Base-by-base conservation (phyloP, 2,329 filamentous ascomycete species). In the Ceratocystiopsis sp. region DNA sequence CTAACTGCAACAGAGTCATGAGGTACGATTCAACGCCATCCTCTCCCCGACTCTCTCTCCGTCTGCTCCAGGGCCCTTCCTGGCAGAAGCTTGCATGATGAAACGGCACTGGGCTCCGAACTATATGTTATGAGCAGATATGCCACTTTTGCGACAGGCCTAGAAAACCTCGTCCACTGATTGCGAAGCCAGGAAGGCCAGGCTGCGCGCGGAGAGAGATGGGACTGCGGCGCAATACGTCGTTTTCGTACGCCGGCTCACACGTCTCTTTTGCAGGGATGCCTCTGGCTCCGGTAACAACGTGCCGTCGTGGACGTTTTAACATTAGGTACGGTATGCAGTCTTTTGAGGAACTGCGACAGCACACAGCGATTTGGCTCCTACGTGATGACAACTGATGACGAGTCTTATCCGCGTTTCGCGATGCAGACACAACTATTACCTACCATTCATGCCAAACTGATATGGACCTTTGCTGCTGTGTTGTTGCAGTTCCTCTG, bases 81-180 rank as follows among this genome's bases (percentile, higher is more conserved):
- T 8, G 40, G 35, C 34, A 37, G 52, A 50, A 49, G 50, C 52
- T 64, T 59, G 55, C 53, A 75, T 84, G 83, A 89, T 86, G 83
- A 85, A 82, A 71, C 65, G 84, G 86, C 86, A 94, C 86, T 94
- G 86, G 86, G 86, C 86, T 89, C 86, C 80, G 85, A 29, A 93
- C 68, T 62, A 61, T 54, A 57, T 60, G 62, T 29, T 67, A 76
- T 77, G 85, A 85, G 86, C 69, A 61, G 83, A 86, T 77, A 75
- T 81, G 75, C 84, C 85, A 84, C 65, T 73, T 57, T 83, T 84
- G 84, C 65, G 85, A 84, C 85, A 93, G 85, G 86, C 86, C 84
- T 94, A 93, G 85, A 93, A 94, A 94, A 93, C 87, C 86, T 93
- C 78, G 85, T 84, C 86, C 83, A 89, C 86, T 93, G 86, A 93